phyloP scores from a whole-genome alignment of 305 asterid species.

The Fraxinus ornus region DNA sequence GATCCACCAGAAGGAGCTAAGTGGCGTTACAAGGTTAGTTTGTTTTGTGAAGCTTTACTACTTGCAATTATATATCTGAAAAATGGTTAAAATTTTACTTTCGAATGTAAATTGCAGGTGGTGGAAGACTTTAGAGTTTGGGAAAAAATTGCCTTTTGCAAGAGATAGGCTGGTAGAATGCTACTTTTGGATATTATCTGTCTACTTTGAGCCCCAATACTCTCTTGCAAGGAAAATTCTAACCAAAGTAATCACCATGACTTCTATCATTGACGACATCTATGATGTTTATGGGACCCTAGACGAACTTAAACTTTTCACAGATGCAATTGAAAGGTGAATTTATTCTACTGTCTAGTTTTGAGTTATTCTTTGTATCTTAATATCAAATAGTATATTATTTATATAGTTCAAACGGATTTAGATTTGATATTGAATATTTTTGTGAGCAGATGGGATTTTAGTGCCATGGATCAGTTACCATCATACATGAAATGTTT shows the following conservation, averaged over 20 bases:
- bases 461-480: constrained; percentile 15
- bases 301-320: constrained; percentile 21
- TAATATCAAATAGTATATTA: background rate
- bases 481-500: constrained; percentile 33
- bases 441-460: constrained; percentile 32
- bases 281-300: constrained; percentile 23
- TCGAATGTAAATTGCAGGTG: constrained; percentile 4
- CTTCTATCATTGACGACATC: constrained; percentile 19
- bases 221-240: background rate
- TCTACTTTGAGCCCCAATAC: constrained; percentile 21
- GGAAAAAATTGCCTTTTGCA: constrained; percentile 9
- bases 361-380: too few species aligned
- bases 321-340: constrained; percentile 21
- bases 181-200: constrained; percentile 18
- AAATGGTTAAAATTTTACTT: background rate
- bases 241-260: constrained; percentile 9
- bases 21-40: constrained; percentile 11
- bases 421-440: background rate
- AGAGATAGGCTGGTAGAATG: constrained; percentile 28
- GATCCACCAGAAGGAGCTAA: constrained; percentile 10
- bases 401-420: background rate
- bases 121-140: constrained; percentile 12
- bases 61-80: background rate
- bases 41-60: background rate
- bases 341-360: background rate